phyloP scores from a whole-genome alignment of 75 land plant species.

The Sequoia sempervirens region DNA sequence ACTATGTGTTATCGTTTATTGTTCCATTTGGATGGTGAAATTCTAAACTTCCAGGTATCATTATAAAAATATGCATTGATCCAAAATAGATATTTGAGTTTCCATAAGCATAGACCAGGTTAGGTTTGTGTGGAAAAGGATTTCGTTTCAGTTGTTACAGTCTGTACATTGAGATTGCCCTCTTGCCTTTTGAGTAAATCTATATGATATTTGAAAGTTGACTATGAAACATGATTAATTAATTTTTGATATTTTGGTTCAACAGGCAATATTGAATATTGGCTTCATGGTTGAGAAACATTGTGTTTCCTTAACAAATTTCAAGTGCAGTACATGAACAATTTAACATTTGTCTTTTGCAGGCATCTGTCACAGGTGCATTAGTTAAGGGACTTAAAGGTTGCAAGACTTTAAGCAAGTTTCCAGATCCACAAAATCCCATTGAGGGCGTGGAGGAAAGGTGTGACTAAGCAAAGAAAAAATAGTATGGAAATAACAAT shows the following conservation, averaged over 20 bases:
- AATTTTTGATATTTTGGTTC: not conserved
- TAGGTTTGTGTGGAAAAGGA: not conserved
- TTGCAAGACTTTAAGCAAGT: constrained; percentile 83
- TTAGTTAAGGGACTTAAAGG: constrained; percentile 85
- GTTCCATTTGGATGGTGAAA: not conserved
- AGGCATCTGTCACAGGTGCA: constrained; percentile 74
- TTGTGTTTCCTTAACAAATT: not conserved
- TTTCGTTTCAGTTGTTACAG: not conserved
- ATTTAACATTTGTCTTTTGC: constrained; percentile 13
- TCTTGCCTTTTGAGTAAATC: not conserved
- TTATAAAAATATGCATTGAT: not conserved
- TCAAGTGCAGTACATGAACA: not conserved
- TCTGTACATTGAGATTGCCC: not conserved
- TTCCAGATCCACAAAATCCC: constrained; percentile 89
- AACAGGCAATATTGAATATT: not conserved
- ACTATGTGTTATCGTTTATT: not conserved
- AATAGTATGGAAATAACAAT: not conserved
- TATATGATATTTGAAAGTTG: not conserved
- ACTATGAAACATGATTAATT: not conserved
- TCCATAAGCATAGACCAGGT: not conserved
- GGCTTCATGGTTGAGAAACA: not conserved
- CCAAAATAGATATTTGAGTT: not conserved
- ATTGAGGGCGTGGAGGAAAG: constrained; percentile 77
- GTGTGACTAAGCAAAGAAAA: constrained; percentile 23
- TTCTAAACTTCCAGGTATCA: not conserved